Conservation (phyloP, 169 alveolate species). For the Eimeria necatrix region DNA sequence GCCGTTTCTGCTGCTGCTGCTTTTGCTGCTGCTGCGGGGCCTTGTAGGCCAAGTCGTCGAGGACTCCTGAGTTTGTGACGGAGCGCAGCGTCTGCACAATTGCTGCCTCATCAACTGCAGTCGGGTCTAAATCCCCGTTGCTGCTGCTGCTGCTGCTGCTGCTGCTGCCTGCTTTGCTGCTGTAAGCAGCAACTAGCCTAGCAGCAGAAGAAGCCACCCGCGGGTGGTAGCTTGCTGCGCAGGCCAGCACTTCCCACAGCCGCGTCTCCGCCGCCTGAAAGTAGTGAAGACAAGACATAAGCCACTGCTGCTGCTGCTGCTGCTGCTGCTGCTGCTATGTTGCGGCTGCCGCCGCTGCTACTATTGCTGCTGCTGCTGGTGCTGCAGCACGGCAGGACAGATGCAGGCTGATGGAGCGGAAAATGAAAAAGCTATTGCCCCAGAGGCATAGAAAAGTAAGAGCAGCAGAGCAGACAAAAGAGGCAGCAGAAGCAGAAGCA, state of each 20-base stretch:
- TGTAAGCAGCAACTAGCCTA: not conserved
- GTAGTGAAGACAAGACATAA: not conserved
- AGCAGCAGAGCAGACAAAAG: too few species aligned
- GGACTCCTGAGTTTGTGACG: not conserved
- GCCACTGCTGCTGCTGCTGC: not conserved
- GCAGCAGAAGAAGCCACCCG: not conserved
- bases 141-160: not conserved
- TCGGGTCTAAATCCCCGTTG: not conserved
- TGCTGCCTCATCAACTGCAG: not conserved
- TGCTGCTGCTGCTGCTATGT: not conserved
- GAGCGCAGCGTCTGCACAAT: not conserved
- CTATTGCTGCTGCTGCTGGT: not conserved
- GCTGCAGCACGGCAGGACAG: too few species aligned
- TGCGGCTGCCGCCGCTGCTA: constrained; percentile 4
- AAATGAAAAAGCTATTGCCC: too few species aligned
- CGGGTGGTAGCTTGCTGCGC: not conserved
- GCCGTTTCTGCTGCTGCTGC: too few species aligned
- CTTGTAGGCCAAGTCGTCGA: not conserved
- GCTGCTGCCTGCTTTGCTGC: not conserved
- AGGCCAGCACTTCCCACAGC: not conserved
- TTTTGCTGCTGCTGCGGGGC: too few species aligned
- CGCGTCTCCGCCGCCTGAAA: not conserved
- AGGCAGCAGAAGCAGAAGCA: too few species aligned
- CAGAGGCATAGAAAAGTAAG: too few species aligned
- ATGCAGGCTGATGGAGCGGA: too few species aligned